Evolutionary conservation across 2,329 filamentous ascomycete genomes (phyloP), one percentile per base, ranked within the genome.

Genomic region (Colletotrichum tofieldiae): DNA sequence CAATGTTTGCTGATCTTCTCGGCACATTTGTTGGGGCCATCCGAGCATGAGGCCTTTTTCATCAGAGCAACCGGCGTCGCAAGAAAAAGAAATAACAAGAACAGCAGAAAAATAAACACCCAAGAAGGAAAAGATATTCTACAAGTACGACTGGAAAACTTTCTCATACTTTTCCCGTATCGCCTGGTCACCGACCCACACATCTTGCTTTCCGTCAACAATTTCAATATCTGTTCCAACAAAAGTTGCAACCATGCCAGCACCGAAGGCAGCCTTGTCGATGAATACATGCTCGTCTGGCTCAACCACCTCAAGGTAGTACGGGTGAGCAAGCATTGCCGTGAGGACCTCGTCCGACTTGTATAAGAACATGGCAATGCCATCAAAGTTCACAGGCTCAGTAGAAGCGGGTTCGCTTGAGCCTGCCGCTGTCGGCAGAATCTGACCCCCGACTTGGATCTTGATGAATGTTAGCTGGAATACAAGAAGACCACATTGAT

Each of bases 291-390:
- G 75, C 73, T 80, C 78, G 55, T 80, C 78, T 0, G 77, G 78
- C 55, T 78, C 77, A 8, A 80, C 78, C 0, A 80, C 71, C 0
- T 76, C 72, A 3, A 74, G 5, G 59, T 79, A 80, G 71, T 80
- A 80, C 6, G 78, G 77, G 3, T 80, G 78, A 0, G 78, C 70
- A 23, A 79, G 68, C 75, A 79, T 77, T 0, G 67, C 77, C 1
- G 70, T 58, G 26, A 80, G 37, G 0, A 72, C 72, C 2, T 78
- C 76, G 1, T 77, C 37, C 0, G 74, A 74, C 32, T 75, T 54
- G 41, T 79, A 79, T 0, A 79, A 58, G 37, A 80, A 80, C 75
- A 80, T 75, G n/a, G 78, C 78, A 18, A 80, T 76, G 0, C 78
- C 78, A 3, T 79, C 77, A 47, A 79, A 79, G 9, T 78, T 74